Evolutionary conservation across 2,329 filamentous ascomycete species (phyloP), one percentile per base, ranked within the genome.

Genomic region (Dactylella cylindrospora): DNA sequence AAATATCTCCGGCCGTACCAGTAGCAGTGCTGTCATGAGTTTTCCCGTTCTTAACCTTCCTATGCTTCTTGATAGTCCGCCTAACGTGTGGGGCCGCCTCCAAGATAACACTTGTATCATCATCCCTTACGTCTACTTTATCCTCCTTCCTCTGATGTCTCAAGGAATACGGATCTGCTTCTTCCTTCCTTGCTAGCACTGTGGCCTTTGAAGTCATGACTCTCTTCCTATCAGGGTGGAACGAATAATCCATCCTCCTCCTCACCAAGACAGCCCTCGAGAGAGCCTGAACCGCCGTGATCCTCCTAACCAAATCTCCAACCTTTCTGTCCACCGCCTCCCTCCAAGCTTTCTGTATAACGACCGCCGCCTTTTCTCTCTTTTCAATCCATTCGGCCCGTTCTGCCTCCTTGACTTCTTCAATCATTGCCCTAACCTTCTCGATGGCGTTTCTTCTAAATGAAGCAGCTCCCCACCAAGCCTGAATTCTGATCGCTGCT

Each of bases 281-380:
- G 5, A 54, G 19, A 0, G 57, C 43, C 26, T 62, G 57, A 5
- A 54, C 47, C 0, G 40, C 32, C 3, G 35, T 25, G 6, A 62
- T 38, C 6, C 28, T 41, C n/a, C 13, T n/a, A 3, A 49, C 20
- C 3, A 62, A 7, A 5, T 39, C 36, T n/a, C 13, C 13, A n/a
- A 62, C 49, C 13, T 40, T 35, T 10, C 22, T 22, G 10, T 47
- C 44, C 15, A 62, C 57, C n/a, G 57, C 57, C 19, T 26, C 17
- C 26, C 66, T 66, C 67, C 67, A 68, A 25, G 47, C 66, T 17
- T 36, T 57, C 38, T 69, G 67, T 15, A 69, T 59, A 17, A 65
- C 31, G 20, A 49, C 60, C 10, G 60, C 64, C 7, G 67, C 67
- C 28, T 54, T 40, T 32, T 15, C 41, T n/a, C 45, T 64, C 25